A percentile compares a stretch with the other conserved stretches of the same genome.
These are phyloP conservation scores for Rhododendron simsii DNA, from an alignment of 148 eudicot genomes.

Conservation along the genomic window DNA sequence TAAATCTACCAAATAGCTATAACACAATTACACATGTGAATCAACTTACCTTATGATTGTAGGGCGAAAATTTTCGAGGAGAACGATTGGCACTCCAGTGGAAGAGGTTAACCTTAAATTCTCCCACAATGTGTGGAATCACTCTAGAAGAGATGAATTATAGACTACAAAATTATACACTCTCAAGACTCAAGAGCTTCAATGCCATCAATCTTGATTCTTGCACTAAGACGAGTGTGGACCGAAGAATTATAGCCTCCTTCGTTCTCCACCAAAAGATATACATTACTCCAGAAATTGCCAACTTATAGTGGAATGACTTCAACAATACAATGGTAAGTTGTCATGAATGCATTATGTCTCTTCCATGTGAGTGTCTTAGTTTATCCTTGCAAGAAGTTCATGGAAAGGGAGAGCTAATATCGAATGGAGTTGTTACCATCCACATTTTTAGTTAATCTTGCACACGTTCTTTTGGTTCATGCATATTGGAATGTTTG, in stretches of 20 bases:
- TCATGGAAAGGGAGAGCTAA: not conserved
- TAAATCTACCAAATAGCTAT: not conserved
- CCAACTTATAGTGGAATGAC: not conserved
- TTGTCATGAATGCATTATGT: not conserved
- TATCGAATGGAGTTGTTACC: not conserved
- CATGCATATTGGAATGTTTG: not conserved
- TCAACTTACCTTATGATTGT: too few species aligned
- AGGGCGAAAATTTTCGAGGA: too few species aligned
- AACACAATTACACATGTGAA: too few species aligned
- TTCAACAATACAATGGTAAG: not conserved
- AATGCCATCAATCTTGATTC: not conserved
- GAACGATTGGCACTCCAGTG: too few species aligned
- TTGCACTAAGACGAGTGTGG: not conserved
- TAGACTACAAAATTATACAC: too few species aligned
- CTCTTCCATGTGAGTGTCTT: not conserved
- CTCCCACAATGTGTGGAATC: not conserved
- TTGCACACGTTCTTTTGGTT: too few species aligned
- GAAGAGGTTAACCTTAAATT: not conserved
- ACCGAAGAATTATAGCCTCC: not conserved
- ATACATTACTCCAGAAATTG: too few species aligned
- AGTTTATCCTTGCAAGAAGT: not conserved
- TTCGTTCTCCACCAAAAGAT: not conserved
- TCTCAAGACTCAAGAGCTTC: not conserved
- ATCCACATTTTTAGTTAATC: too few species aligned
- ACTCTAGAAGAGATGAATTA: not conserved